Conservation (phyloP, 495 filamentous ascomycete genomes). For the Penicillium verhagenii region DNA sequence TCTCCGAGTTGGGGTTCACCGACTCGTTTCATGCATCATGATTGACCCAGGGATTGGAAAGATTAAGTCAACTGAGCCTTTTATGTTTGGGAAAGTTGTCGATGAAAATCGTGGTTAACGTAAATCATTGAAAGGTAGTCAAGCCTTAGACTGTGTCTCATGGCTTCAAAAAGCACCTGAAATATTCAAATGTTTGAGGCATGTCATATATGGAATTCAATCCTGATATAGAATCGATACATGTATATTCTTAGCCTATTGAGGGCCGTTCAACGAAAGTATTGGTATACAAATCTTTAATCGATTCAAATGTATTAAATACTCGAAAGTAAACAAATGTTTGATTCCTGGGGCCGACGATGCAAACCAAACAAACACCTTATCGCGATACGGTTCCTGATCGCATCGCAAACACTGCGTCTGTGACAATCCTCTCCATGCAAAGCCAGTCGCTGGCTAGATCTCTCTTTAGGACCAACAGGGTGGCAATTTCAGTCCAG, state of each 20-base stretch:
- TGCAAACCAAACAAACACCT: constrained; percentile 32
- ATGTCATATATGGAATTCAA: too few species aligned
- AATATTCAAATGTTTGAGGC: too few species aligned
- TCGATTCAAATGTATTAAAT: too few species aligned
- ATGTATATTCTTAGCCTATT: too few species aligned
- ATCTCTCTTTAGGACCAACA: constrained; percentile 3
- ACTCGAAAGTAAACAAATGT: too few species aligned
- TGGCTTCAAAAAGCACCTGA: too few species aligned
- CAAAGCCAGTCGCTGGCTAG: constrained; percentile 17
- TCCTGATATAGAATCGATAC: too few species aligned
- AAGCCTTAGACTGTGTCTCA: too few species aligned
- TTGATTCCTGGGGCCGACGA: neutral
- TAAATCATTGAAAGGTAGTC: too few species aligned
- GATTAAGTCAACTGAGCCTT: neutral
- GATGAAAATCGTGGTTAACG: neutral
- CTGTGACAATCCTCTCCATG: constrained; percentile 16
- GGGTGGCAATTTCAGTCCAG: neutral
- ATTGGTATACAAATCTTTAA: too few species aligned
- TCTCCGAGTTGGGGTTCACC: constrained; percentile 13
- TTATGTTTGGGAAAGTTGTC: neutral
- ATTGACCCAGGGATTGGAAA: neutral
- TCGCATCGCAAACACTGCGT: constrained; percentile 15
- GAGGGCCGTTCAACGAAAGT: too few species aligned
- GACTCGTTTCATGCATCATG: neutral
- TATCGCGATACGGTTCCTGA: constrained; percentile 20